Percentiles rank a stretch among this genome's conserved stretches.
Evolutionary conservation across 2,329 filamentous ascomycete species (phyloP).

Genomic region (Alternaria postmessia): DNA sequence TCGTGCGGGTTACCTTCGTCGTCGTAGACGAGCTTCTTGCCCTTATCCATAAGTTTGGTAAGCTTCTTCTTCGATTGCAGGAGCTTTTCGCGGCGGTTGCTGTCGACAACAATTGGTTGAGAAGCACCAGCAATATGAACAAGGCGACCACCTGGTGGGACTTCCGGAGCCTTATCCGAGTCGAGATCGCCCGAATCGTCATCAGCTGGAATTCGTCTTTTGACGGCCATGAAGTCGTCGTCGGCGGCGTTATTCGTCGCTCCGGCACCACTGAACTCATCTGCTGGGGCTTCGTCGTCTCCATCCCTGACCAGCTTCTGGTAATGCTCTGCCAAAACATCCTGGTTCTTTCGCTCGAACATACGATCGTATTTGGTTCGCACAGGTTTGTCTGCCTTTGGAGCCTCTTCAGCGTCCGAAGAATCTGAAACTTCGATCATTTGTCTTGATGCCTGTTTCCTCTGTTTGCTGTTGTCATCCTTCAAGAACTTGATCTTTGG

Average conservation of each 20-base stretch:
- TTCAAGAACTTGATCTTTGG: constrained; percentile 94
- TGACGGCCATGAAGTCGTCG: constrained; percentile 86
- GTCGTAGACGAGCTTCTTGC: constrained; percentile 87
- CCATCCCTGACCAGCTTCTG: constrained; percentile 76
- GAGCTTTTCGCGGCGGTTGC: constrained; percentile 94
- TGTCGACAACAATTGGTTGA: constrained; percentile 84
- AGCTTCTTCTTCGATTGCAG: constrained; percentile 94
- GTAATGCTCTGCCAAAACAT: constrained; percentile 94
- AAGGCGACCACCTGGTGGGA: constrained; percentile 59
- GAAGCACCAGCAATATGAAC: constrained; percentile 71
- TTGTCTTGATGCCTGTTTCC: constrained; percentile 84
- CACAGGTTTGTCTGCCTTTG: constrained; percentile 69
- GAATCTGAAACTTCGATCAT: constrained; percentile 67
- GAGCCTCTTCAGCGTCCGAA: constrained; percentile 63
- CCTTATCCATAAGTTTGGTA: constrained; percentile 86
- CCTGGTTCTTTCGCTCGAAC: constrained; percentile 97
- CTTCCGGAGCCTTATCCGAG: constrained; percentile 53
- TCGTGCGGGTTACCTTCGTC: constrained; percentile 87
- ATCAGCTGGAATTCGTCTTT: constrained; percentile 80
- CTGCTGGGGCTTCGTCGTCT: constrained; percentile 51
- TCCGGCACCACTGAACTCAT: constrained; percentile 44
- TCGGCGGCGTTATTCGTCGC: constrained; percentile 64
- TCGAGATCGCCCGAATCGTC: constrained; percentile 60
- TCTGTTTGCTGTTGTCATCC: constrained; percentile 83
- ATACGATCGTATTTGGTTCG: constrained; percentile 97